Base-by-base conservation (phyloP, 2,329 filamentous ascomycete species). In the Rosellinia necatrix region DNA sequence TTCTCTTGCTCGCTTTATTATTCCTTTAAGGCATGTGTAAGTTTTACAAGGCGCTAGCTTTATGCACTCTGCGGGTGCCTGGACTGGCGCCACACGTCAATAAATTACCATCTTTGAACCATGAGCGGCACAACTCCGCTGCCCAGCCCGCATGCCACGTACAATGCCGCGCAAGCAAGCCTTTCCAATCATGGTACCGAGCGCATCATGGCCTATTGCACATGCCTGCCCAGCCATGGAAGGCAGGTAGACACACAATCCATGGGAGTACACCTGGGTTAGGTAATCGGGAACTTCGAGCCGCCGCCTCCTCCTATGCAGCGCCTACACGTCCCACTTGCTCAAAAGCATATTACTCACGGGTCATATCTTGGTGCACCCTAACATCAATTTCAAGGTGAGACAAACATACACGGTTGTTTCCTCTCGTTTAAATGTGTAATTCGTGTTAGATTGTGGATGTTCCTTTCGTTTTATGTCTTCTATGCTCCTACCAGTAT, bases 111-210 rank as follows among this genome's bases (percentile, higher is more conserved):
- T 46, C 19, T 15, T 24, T 7, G 37, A 49, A 32, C 19, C 25
- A 29, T 6, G 8, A 38, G 32, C 35, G 29, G 22, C 37, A 22
- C 24, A n/a, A n/a, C 34, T 46, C 34, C 7, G 9, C 42, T 42
- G 44, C 52, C 42, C 15, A 53, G 55, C 29, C 43, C 30, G 40
- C 35, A 37, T 58, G 58, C 54, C 58, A 30, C 58, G 58, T 58
- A 53, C 17, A 24, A 49, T 47, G 53, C 52, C 53, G 50, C 50
- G 54, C 46, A 58, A n/a, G n/a, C n/a, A n/a, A 34, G 34, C 46
- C 43, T 27, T 56, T 38, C 30, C 24, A 22, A 27, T 25, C 25
- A 43, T 46, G 6, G 9, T 12, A 17, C 15, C 30, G 8, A n/a
- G n/a, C n/a, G n/a, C n/a, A n/a, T n/a, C n/a, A 32, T 32, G n/a